Evolutionary conservation across 805 yeast genomes (phyloP), one percentile per base, ranked within the genome.

Genomic region (Candida glaebosa): DNA sequence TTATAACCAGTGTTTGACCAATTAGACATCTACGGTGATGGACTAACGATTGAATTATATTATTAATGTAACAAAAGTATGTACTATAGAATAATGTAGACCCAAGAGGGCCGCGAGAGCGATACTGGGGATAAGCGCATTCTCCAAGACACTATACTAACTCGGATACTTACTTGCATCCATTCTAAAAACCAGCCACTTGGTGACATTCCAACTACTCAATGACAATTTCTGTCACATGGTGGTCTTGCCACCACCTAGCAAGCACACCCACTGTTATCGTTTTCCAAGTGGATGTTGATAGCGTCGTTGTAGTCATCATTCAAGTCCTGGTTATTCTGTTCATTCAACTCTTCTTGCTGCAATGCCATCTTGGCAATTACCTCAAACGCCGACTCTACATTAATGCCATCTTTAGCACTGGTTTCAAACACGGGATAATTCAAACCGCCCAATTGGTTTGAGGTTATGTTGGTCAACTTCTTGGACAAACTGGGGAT

Each of bases 301-400:
- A 91, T 91, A 18, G 98, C 97, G 64, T 91, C 98, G 37, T 93
- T 85, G 62, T 89, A 91, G 64, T 91, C 98, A 56, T 90, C 96
- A 45, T 60, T 63, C 36, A 60, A 69, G 46, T 68, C 73, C 42
- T 65, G 61, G n/a, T 67, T 63, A 52, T 82, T 83, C 56, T 84
- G 89, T 44, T 88, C 96, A 54, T 87, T 87, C 41, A 86, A 84
- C 56, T 87, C 96, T 61, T 89, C 96, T 65, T 91, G 98, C 61
- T 89, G 96, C 55, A 91, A 71, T 0, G 98, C 99, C 69, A 87
- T 88, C 56, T 96, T 79, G 24, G 96, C 96, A 54, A 91, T 87
- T 33, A 90, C 95, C 61, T 93, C 97, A 58, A 91, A 91, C 2
- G 98, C 98, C 54, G 85, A 82, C 57, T 90, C 96, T 26, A 91